A percentile compares a stretch with the other conserved stretches of the same genome.
Evolutionary conservation across 805 yeast genomes (phyloP).

Genomic region (Wickerhamiella azyma): DNA sequence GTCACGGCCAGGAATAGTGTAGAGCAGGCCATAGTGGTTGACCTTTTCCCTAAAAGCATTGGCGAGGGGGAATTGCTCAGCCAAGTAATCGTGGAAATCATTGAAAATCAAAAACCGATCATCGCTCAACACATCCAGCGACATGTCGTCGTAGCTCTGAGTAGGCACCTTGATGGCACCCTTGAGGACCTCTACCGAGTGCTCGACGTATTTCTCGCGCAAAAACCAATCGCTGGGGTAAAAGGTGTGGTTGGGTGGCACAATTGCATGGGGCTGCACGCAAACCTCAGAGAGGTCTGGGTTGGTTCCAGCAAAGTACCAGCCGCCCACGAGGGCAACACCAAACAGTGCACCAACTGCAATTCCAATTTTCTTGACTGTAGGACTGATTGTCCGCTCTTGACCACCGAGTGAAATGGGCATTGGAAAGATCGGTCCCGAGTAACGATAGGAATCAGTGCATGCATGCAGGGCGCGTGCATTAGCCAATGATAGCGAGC

Average conservation of each 20-base stretch:
- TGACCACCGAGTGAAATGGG: background rate
- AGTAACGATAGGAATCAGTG: background rate
- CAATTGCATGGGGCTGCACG: conserved; percentile 1
- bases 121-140: conserved; percentile 33
- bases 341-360: conserved; percentile 3
- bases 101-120: conserved; percentile 38
- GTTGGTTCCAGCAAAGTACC: background rate
- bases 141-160: conserved; percentile 43
- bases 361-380: conserved; percentile 2
- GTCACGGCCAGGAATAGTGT: conserved; percentile 46
- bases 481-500: background rate
- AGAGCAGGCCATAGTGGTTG: conserved; percentile 46
- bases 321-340: background rate
- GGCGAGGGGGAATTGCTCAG: conserved; percentile 41
- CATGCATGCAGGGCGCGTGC: background rate
- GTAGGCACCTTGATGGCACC: conserved; percentile 58
- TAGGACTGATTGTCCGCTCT: background rate
- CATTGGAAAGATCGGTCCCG: background rate
- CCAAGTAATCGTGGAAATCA: conserved; percentile 41
- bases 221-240: background rate
- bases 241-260: background rate
- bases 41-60: conserved; percentile 36
- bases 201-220: background rate
- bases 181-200: conserved; percentile 13
- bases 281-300: conserved; percentile 5